phyloP scores from a whole-genome alignment of 176 grass and related monocot genomes.

The Phragmites australis region DNA sequence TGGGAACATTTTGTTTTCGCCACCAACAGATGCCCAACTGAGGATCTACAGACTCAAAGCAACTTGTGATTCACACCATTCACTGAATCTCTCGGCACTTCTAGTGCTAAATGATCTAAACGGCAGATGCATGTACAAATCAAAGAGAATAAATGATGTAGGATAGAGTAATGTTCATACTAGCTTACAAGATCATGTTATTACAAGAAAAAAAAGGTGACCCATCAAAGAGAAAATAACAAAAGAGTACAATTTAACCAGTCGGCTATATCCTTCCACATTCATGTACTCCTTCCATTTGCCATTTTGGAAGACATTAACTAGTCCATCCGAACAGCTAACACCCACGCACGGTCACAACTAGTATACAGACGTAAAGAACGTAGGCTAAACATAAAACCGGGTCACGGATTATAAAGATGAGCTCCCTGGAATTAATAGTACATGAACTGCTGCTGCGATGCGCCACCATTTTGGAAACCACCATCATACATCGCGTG shows the following conservation, averaged over 20 bases:
- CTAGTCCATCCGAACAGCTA: neutral
- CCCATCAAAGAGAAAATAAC: neutral
- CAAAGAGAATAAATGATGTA: too few species aligned
- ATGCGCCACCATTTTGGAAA: constrained; percentile 48
- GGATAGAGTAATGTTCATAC: neutral
- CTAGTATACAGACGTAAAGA: neutral
- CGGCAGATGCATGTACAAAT: neutral
- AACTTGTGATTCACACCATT: too few species aligned
- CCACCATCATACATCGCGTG: constrained; percentile 70
- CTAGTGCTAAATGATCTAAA: neutral
- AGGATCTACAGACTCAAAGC: neutral
- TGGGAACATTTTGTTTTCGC: too few species aligned
- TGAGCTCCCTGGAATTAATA: constrained; percentile 47
- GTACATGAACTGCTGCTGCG: constrained; percentile 75
- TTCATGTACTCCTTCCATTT: neutral
- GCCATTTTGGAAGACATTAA: neutral
- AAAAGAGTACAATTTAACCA: neutral
- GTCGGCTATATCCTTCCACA: neutral
- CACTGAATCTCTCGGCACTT: too few species aligned
- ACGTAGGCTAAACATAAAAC: neutral
- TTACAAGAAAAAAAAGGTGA: neutral
- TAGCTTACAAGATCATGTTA: neutral
- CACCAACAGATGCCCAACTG: neutral
- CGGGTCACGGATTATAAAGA: neutral
- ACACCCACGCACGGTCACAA: neutral